Base-by-base conservation (phyloP, 2,329 filamentous ascomycete species). In the Ceratocystis colombiana region DNA sequence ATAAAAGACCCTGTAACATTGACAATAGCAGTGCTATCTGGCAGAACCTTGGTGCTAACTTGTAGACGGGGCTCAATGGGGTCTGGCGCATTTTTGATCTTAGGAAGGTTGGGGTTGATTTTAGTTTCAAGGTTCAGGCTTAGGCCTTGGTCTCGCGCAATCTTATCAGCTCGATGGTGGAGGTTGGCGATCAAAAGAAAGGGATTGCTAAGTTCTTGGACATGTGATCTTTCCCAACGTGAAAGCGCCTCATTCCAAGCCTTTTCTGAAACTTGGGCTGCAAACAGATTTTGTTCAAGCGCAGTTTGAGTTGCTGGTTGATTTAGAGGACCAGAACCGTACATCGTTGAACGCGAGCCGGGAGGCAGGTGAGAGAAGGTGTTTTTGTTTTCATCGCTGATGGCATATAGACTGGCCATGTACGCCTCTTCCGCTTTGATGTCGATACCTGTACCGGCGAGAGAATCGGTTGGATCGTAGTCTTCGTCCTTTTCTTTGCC, bases 391-490 rank as follows among this genome's bases (percentile, higher is more conserved):
- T 65, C 64, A 17, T 65, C 64, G 15, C 86, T 77, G 61, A 80
- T 78, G 7, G 79, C 72, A 44, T 74, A 80, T 65, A 78, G 75
- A 57, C 83, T 82, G 57, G 89, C 86, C 74, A 94, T 80, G 70
- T 85, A 89, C 71, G 91, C 89, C 72, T 95, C 90, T 74, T 96
- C 92, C 70, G 90, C 90, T 67, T 88, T 86, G 61, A 96, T 76
- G 77, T 96, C 89, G 69, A 96, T 90, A 62, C 90, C 91, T 17
- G 90, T 93, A 20, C 88, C 89, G 20, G 87, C 87, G 65, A 96
- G 76, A 63, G 91, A 88, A 76, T 96, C 92, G 70, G 88, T 89
- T 59, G 92, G 82, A 71, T 96, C 90, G 71, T 92, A 85, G 67
- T 83, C 78, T 66, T 92, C 84, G 67, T 83, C 78, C 65, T 80